Evolutionary conservation across 1,284 basidiomycete species (phyloP), one percentile per base, ranked within the genome.

Genomic region (Cutaneotrichosporon dermatis): DNA sequence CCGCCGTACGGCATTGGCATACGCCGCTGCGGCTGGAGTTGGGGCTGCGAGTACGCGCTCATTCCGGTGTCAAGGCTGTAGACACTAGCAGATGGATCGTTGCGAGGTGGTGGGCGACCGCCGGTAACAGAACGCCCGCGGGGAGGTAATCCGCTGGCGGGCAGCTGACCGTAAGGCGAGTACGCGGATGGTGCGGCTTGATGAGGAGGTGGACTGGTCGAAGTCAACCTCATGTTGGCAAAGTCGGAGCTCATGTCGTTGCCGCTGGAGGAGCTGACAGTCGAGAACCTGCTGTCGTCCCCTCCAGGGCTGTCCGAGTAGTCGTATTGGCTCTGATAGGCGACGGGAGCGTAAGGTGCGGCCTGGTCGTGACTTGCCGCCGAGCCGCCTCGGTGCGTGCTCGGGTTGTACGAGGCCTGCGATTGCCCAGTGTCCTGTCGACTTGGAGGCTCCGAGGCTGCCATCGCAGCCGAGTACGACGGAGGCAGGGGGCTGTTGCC

Each of bases 11-110:
- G 46, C 25, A 11, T 25, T 13, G 42, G 49, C 13, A 51, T 44
- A 9, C 36, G 55, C 16, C 50, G 44, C 36, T 43, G 56, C 41
- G 39, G 56, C 33, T 33, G 43, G 4, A 35, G 16, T 4, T 37
- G 56, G 35, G 43, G 44, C 43, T 42, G 43, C 6, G 54, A 58
- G 59, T 77, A 76, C 15, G 71, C 74, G 16, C 72, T 70, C 67
- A 76, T 70, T 0, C 75, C 76, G 4, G 72, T 71, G 60, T 78
- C 76, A 40, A 78, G 55, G 41, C 71, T 73, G 57, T 78, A 78
- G 33, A 78, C 76, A 52, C 72, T 75, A 0, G 76, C 75, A 1
- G 74, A 61, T 3, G 66, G 69, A 51, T 74, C 69, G 41, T 55
- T 56, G 59, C 60, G 10, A 39, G 57, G 25, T 6, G 50, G 42